These are phyloP conservation scores for Mycena albidolilacea DNA, from an alignment of 768 basidiomycete species.

Conservation along the genomic window DNA sequence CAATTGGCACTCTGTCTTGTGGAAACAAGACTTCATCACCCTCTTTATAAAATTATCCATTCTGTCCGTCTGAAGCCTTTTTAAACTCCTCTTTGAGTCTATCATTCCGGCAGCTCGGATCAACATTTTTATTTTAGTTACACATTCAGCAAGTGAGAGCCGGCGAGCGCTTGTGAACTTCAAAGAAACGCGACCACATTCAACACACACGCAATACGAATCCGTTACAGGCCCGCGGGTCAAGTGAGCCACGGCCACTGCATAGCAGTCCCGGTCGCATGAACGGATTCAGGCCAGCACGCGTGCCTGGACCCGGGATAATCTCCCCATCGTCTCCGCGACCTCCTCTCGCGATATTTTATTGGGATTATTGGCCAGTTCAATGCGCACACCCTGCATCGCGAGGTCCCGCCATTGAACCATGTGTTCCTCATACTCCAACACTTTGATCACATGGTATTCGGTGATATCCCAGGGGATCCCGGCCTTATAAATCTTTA, in stretches of 20 bases:
- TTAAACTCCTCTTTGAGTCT: too few species aligned
- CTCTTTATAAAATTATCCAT: too few species aligned
- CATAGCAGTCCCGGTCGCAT: conserved; percentile 17
- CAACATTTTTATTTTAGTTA: too few species aligned
- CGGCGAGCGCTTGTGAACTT: too few species aligned
- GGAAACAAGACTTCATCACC: too few species aligned
- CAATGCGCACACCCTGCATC: background rate
- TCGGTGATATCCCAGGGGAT: conserved; percentile 23
- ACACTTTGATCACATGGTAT: background rate
- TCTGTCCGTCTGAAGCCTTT: too few species aligned
- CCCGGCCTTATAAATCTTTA: background rate
- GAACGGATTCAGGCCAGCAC: conserved; percentile 11
- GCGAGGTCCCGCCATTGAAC: conserved; percentile 21
- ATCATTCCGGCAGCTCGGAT: too few species aligned
- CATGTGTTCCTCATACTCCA: conserved; percentile 27
- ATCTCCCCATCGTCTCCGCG: background rate
- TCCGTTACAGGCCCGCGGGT: conserved; percentile 12
- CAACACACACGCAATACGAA: conserved; percentile 22
- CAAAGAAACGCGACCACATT: background rate
- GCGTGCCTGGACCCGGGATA: background rate
- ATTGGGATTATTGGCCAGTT: background rate
- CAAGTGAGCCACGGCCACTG: too few species aligned
- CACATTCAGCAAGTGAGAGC: too few species aligned
- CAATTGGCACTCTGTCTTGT: too few species aligned
- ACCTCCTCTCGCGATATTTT: background rate